phyloP scores from a whole-genome alignment of 805 yeast species.

The Lipomyces starkeyi region DNA sequence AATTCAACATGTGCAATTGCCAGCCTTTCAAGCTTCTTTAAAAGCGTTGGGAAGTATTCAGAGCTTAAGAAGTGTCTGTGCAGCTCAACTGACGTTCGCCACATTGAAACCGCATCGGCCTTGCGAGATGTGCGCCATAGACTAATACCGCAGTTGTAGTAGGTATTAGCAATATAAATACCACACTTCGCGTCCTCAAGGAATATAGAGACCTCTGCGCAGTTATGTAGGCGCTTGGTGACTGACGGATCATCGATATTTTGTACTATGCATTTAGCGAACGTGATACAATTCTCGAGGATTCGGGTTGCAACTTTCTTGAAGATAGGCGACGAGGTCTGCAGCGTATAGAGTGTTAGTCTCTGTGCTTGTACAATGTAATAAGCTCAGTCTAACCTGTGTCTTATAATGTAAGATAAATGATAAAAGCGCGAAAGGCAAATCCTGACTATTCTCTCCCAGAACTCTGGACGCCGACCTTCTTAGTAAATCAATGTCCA shows the following conservation, averaged over 20 bases:
- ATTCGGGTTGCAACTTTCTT: slow-evolving; percentile 23
- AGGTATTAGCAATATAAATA: slow-evolving; percentile 22
- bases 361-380: neutral
- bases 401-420: slow-evolving; percentile 17
- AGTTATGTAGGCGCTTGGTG: slow-evolving; percentile 7
- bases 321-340: slow-evolving; percentile 16
- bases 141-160: slow-evolving; percentile 26
- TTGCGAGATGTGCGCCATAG: slow-evolving; percentile 18
- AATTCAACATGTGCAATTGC: slow-evolving; percentile 26
- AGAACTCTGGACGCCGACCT: slow-evolving; percentile 21
- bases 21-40: slow-evolving; percentile 31
- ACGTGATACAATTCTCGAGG: slow-evolving; percentile 25
- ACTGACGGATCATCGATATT: neutral
- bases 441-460: slow-evolving; percentile 12
- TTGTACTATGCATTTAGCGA: slow-evolving; percentile 12
- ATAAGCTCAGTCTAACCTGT: slow-evolving; percentile 11
- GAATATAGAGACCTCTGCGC: slow-evolving; percentile 11
- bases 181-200: slow-evolving; percentile 16
- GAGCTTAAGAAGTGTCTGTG: slow-evolving; percentile 11
- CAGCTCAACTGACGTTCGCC: slow-evolving; percentile 22
- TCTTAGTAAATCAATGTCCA: slow-evolving; percentile 23
- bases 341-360: slow-evolving; percentile 1
- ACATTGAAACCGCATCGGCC: slow-evolving; percentile 23
- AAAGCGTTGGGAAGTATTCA: neutral
- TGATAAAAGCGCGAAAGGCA: slow-evolving; percentile 20